phyloP scores from a whole-genome alignment of 352 stramenopile genomes.

The Phytophthora meadii region DNA sequence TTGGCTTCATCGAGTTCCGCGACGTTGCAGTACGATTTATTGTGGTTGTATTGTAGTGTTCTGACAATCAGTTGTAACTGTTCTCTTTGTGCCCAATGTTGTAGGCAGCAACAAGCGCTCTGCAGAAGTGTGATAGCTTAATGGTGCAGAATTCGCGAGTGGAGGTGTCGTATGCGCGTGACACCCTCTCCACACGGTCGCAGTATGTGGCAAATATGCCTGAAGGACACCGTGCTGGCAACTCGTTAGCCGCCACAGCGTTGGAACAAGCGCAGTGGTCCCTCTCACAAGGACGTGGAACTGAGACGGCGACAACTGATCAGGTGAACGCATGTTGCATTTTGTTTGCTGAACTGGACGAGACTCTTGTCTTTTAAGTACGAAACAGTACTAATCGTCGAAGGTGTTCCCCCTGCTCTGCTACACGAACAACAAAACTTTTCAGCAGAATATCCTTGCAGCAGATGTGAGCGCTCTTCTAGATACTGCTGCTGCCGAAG shows the following conservation, averaged over 20 bases:
- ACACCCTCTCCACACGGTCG: constrained; percentile 38
- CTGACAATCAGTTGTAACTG: constrained; percentile 6
- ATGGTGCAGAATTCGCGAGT: constrained; percentile 48
- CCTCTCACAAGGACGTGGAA: constrained; percentile 60
- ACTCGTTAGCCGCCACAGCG: constrained; percentile 66
- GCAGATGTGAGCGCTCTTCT: constrained; percentile 74
- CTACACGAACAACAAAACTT: constrained; percentile 20
- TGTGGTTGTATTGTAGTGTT: background rate
- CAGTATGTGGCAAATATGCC: constrained; percentile 14
- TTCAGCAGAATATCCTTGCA: constrained; percentile 42
- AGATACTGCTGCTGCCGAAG: constrained; percentile 61
- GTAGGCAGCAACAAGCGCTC: constrained; percentile 42
- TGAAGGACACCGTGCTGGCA: constrained; percentile 25
- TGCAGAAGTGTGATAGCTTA: constrained; percentile 42
- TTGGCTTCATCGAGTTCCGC: constrained; percentile 83
- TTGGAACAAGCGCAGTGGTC: constrained; percentile 87
- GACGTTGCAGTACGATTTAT: constrained; percentile 58
- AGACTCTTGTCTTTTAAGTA: constrained; percentile 17
- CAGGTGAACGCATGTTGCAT: constrained; percentile 51
- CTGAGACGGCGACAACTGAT: constrained; percentile 41
- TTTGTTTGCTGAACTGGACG: constrained; percentile 43
- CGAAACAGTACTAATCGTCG: constrained; percentile 42
- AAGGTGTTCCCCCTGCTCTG: constrained; percentile 33
- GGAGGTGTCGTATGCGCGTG: constrained; percentile 68
- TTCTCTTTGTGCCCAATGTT: constrained; percentile 6